A percentile compares a stretch with the other conserved stretches of the same genome.
Conservation (phyloP, 352 stramenopile species). For the Globisporangium apiculatum region DNA sequence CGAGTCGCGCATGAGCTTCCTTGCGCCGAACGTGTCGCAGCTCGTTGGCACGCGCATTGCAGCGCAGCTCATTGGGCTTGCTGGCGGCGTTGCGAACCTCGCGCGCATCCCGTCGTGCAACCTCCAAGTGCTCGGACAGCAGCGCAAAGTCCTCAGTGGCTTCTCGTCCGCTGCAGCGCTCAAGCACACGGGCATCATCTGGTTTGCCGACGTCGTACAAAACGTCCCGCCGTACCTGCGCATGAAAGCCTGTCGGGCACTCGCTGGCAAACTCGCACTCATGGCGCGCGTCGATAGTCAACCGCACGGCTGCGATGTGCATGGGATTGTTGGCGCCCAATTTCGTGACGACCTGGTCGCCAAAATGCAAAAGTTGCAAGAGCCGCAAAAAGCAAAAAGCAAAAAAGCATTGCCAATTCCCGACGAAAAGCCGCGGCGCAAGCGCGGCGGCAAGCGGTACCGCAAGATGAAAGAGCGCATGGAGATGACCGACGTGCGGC, state of each 20-base stretch:
- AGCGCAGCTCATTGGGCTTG: constrained; percentile 91
- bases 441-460: constrained; percentile 90
- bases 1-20: constrained; percentile 87
- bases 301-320: constrained; percentile 60
- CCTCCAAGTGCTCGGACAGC: constrained; percentile 94
- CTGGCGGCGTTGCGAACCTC: constrained; percentile 92
- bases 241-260: constrained; percentile 91
- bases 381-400: constrained; percentile 94
- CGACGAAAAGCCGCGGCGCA: constrained; percentile 93
- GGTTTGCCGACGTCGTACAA: constrained; percentile 91
- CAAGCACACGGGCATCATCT: constrained; percentile 93
- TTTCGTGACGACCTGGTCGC: constrained; percentile 89
- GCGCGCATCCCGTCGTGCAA: constrained; percentile 96
- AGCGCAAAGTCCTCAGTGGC: constrained; percentile 88
- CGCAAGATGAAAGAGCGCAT: constrained; percentile 97
- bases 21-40: constrained; percentile 92
- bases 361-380: constrained; percentile 97
- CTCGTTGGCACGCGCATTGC: constrained; percentile 94
- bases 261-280: constrained; percentile 88
- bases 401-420: constrained; percentile 96
- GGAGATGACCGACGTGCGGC: constrained; percentile 96
- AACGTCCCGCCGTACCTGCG: constrained; percentile 87
- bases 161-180: constrained; percentile 81
- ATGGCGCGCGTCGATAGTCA: constrained; percentile 92
- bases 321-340: constrained; percentile 61